A percentile compares a stretch with the other conserved stretches of the same genome.
Evolutionary conservation across 202 grass and related monocot species (phyloP).

Genomic region (Eragrostis tef): DNA sequence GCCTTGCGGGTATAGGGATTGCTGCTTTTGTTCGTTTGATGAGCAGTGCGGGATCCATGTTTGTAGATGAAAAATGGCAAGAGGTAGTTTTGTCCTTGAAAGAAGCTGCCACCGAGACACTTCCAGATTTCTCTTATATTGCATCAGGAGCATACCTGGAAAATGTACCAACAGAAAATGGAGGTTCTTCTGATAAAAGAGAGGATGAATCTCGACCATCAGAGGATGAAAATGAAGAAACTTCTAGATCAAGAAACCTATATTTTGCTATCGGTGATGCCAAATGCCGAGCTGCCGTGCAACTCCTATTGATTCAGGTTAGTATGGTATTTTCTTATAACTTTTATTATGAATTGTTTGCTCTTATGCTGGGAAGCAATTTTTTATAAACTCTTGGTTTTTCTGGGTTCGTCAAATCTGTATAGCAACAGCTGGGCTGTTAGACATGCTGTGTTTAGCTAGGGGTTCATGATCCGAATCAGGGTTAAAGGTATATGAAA

Average conservation of each 20-base stretch:
- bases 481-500: neutral
- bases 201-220: constrained; percentile 59
- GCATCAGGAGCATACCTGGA: constrained; percentile 80
- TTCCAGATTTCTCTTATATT: constrained; percentile 93
- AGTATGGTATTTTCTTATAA: constrained; percentile 39
- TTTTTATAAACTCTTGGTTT: constrained; percentile 12
- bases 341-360: constrained; percentile 22
- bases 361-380: constrained; percentile 24
- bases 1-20: constrained; percentile 98
- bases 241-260: constrained; percentile 76
- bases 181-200: constrained; percentile 58
- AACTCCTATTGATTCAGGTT: constrained; percentile 99
- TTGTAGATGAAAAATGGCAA: constrained; percentile 91
- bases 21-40: constrained; percentile 98
- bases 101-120: constrained; percentile 82
- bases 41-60: constrained; percentile 93
- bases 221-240: constrained; percentile 68
- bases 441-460: constrained; percentile 29
- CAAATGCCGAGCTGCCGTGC: constrained; percentile 94
- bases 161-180: constrained; percentile 62
- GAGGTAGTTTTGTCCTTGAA: constrained; percentile 90
- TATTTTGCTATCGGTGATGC: constrained; percentile 94
- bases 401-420: constrained; percentile 22
- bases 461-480: constrained; percentile 17
- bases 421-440: neutral